phyloP scores from a whole-genome alignment of 73 alveolate genomes.

The Tetrahymena thermophila region DNA sequence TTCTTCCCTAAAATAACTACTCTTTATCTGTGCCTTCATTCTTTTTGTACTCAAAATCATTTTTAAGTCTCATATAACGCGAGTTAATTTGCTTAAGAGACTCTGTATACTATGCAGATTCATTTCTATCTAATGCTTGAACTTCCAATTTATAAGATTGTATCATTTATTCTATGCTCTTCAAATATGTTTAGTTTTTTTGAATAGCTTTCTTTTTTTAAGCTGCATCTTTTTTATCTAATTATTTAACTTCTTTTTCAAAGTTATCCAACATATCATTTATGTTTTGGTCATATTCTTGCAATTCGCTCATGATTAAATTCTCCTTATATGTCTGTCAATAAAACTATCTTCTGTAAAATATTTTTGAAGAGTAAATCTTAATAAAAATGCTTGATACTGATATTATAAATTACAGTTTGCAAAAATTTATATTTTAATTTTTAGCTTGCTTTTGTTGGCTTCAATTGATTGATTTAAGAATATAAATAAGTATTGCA shows the following conservation, averaged over 20 bases:
- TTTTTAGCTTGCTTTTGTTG: neutral
- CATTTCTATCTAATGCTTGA: neutral
- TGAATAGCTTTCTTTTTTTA: neutral
- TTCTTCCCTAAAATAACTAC: neutral
- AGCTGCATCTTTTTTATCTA: neutral
- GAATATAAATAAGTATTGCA: neutral
- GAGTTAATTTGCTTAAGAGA: neutral
- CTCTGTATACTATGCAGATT: neutral
- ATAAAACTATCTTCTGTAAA: neutral
- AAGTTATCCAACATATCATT: neutral
- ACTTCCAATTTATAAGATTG: neutral
- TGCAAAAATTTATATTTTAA: neutral
- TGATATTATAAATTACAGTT: neutral
- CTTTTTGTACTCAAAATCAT: neutral
- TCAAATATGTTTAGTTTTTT: neutral
- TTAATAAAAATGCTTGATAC: neutral
- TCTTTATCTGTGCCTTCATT: neutral
- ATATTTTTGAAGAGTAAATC: neutral
- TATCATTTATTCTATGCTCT: neutral
- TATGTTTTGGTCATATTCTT: neutral
- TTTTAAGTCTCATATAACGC: neutral
- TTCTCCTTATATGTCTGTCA: too few relatives aligned
- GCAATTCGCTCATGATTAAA: neutral
- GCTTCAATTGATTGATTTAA: neutral
- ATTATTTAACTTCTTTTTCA: neutral